Evolutionary conservation across 1,139 yeast genomes (phyloP).

Genomic region (Protomyces inouyei): DNA sequence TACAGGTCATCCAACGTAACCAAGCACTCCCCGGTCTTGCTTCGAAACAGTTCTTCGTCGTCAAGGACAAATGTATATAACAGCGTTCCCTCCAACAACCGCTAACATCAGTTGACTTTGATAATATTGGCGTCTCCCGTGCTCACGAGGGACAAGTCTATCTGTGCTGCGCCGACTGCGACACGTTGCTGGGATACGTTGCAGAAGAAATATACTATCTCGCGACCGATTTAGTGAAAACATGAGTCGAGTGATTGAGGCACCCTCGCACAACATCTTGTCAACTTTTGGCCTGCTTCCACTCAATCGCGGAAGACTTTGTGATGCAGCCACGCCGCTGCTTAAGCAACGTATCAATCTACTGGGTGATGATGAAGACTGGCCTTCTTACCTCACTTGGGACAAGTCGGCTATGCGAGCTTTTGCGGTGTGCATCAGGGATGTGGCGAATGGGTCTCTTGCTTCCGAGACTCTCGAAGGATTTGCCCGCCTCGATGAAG

Average conservation of each 20-base stretch:
- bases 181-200: conserved; percentile 11
- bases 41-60: not conserved
- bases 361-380: not conserved
- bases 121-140: conserved; percentile 21
- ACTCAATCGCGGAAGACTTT: not conserved
- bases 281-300: not conserved
- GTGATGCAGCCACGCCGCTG: not conserved
- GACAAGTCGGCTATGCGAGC: not conserved
- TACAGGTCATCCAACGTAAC: not conserved
- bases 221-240: conserved; percentile 1
- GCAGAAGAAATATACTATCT: conserved; percentile 13
- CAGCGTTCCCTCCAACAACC: not conserved
- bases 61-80: not conserved
- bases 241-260: not conserved
- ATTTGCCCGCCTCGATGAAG: not conserved
- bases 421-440: too few species aligned
- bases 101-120: conserved; percentile 9
- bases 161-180: conserved; percentile 20
- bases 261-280: not conserved
- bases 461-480: not conserved
- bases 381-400: conserved; percentile 12
- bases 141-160: conserved; percentile 18
- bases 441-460: too few species aligned
- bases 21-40: conserved; percentile 1
- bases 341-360: conserved; percentile 7